Percentiles rank a stretch among this genome's conserved stretches.
Conservation (phyloP, 2,329 filamentous ascomycete species). For the Calonectria fujianensis region DNA sequence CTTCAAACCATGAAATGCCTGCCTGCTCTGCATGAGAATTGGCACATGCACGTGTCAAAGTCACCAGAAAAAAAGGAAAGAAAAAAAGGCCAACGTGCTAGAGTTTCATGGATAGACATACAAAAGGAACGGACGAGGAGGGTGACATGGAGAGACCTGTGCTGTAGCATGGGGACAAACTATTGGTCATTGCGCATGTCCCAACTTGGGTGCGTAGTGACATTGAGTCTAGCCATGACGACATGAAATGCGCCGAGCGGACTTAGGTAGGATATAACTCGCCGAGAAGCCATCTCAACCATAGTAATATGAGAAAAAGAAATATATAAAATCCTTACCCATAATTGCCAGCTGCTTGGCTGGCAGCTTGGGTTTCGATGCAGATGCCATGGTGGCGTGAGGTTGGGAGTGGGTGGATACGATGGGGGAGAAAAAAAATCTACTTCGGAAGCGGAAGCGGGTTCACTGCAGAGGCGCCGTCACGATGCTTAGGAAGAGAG, state of each 20-base stretch:
- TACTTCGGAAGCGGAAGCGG: slow-evolving; percentile 18
- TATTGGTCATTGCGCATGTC: slow-evolving; percentile 8
- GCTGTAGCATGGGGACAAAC: not conserved
- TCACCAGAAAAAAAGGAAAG: slow-evolving; percentile 9
- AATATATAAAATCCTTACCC: slow-evolving; percentile 70
- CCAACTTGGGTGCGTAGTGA: not conserved
- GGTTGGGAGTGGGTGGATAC: slow-evolving; percentile 29
- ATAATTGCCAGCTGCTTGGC: slow-evolving; percentile 86
- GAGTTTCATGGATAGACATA: not conserved
- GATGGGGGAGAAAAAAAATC: slow-evolving; percentile 26
- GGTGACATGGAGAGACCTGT: not conserved
- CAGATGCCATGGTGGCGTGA: slow-evolving; percentile 45
- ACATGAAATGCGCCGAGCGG: not conserved
- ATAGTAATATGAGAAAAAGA: not conserved
- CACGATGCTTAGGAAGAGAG: slow-evolving; percentile 22
- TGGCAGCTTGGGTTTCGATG: slow-evolving; percentile 77
- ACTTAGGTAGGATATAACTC: slow-evolving; percentile 2
- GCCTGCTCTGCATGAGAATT: slow-evolving; percentile 50
- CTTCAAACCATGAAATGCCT: slow-evolving; percentile 30
- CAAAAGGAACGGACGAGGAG: not conserved
- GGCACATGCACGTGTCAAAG: slow-evolving; percentile 35
- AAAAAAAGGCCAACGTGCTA: not conserved
- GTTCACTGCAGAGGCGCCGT: slow-evolving; percentile 15
- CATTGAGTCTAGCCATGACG: not conserved
- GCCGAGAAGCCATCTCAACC: slow-evolving; percentile 1